Conservation (phyloP, 176 grass and related monocot species). For the Rhynchospora breviuscula region DNA sequence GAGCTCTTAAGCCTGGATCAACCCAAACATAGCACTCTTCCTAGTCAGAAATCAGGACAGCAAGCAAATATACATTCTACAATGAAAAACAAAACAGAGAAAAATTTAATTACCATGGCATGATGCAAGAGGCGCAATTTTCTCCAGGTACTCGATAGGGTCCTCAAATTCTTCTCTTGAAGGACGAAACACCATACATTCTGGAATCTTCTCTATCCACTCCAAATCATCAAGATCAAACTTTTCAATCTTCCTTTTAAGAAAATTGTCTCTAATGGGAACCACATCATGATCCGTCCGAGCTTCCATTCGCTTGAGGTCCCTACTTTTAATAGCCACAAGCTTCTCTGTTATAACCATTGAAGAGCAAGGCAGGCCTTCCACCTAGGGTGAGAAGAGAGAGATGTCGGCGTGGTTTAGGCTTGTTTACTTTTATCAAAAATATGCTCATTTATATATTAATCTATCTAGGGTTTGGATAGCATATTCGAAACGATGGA, state of each 20-base stretch:
- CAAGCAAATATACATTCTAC: neutral
- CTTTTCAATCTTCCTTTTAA: slow-evolving; percentile 63
- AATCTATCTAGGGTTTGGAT: neutral
- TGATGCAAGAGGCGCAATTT: slow-evolving; percentile 60
- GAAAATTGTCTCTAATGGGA: slow-evolving; percentile 46
- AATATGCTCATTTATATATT: neutral
- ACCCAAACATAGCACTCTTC: neutral
- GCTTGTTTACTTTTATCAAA: slow-evolving; percentile 36
- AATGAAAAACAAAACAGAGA: slow-evolving; percentile 11
- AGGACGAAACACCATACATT: slow-evolving; percentile 76
- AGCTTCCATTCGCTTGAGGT: slow-evolving; percentile 7
- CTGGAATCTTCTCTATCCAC: slow-evolving; percentile 77
- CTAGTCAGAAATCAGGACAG: neutral
- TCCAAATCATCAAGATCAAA: slow-evolving; percentile 67
- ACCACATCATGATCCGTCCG: neutral
- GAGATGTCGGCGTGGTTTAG: neutral
- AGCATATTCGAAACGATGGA: neutral
- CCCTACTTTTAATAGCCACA: slow-evolving; percentile 5
- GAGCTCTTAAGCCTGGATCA: neutral
- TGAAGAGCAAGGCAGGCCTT: slow-evolving; percentile 31
- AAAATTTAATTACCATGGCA: slow-evolving; percentile 46
- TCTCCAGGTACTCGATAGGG: slow-evolving; percentile 76
- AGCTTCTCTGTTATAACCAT: slow-evolving; percentile 32
- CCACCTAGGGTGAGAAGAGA: slow-evolving; percentile 29
- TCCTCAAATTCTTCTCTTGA: slow-evolving; percentile 79